These are phyloP conservation scores for Sugiyamaella mastotermitis DNA, from an alignment of 805 yeast genomes.

Conservation along the genomic window DNA sequence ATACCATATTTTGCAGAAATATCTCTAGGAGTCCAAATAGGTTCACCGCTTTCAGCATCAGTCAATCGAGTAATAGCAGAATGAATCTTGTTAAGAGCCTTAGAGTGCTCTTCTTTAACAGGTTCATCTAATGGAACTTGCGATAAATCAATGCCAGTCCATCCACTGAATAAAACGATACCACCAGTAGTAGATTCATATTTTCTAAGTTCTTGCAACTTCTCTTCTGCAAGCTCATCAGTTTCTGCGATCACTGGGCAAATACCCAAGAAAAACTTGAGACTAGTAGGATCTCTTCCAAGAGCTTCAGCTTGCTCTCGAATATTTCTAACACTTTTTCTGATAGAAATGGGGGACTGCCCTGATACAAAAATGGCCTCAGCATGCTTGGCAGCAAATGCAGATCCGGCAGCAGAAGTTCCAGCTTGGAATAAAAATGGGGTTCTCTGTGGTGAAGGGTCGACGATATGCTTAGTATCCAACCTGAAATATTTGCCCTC, in stretches of 20 bases:
- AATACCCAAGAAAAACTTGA: slow-evolving; percentile 34
- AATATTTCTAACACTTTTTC: slow-evolving; percentile 27
- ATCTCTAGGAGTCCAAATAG: slow-evolving; percentile 20
- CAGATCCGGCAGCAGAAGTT: slow-evolving; percentile 35
- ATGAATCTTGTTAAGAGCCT: slow-evolving; percentile 34
- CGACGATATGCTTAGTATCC: slow-evolving; percentile 40
- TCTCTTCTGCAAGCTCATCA: slow-evolving; percentile 35
- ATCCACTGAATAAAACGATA: slow-evolving; percentile 35
- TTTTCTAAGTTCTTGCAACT: slow-evolving; percentile 28
- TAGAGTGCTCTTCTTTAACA: slow-evolving; percentile 30
- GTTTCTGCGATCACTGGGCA: slow-evolving; percentile 36
- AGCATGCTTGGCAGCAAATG: slow-evolving; percentile 39
- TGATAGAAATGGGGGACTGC: slow-evolving; percentile 29
- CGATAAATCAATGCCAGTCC: slow-evolving; percentile 39
- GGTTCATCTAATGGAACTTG: slow-evolving; percentile 30
- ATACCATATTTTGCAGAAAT: slow-evolving; percentile 30
- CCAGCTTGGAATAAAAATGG: slow-evolving; percentile 40
- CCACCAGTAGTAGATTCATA: slow-evolving; percentile 39
- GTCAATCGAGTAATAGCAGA: slow-evolving; percentile 15
- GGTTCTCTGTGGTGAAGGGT: slow-evolving; percentile 32
- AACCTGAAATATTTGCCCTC: slow-evolving; percentile 37
- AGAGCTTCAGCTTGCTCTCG: slow-evolving; percentile 28
- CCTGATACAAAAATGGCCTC: slow-evolving; percentile 36
- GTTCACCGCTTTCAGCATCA: slow-evolving; percentile 9
- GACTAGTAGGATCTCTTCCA: slow-evolving; percentile 31